Conservation (phyloP, 768 basidiomycete species). For the Serendipita sp. region DNA sequence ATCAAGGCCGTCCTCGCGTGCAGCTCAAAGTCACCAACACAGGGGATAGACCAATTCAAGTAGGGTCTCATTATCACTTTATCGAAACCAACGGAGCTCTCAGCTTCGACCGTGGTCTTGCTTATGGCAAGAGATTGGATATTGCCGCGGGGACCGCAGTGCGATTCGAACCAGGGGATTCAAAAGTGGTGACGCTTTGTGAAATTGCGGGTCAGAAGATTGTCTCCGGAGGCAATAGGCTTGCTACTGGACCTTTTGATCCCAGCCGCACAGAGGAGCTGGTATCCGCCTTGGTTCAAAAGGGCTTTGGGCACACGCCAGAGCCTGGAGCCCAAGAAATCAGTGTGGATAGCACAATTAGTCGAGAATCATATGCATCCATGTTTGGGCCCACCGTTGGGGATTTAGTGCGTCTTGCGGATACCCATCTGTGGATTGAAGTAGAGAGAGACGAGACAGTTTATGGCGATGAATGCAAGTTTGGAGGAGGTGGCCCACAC, state of each 20-base stretch:
- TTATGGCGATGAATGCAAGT: slow-evolving; percentile 96
- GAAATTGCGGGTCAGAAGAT: slow-evolving; percentile 54
- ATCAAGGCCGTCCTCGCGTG: slow-evolving; percentile 50
- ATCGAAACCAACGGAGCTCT: slow-evolving; percentile 74
- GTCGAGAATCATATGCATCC: slow-evolving; percentile 62
- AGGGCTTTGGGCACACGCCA: slow-evolving; percentile 54
- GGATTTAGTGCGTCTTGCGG: slow-evolving; percentile 76
- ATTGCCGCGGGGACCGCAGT: slow-evolving; percentile 92
- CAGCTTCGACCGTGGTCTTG: slow-evolving; percentile 63
- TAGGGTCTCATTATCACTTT: slow-evolving; percentile 93
- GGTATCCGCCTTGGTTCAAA: slow-evolving; percentile 32
- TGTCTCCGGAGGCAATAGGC: slow-evolving; percentile 64
- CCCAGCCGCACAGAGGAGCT: slow-evolving; percentile 30
- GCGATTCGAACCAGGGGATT: slow-evolving; percentile 88
- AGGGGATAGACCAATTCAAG: slow-evolving; percentile 83
- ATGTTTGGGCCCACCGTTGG: slow-evolving; percentile 96
- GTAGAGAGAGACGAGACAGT: slow-evolving; percentile 83
- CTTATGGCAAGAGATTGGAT: slow-evolving; percentile 78
- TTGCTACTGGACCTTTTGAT: slow-evolving; percentile 46
- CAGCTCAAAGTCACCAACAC: slow-evolving; percentile 69
- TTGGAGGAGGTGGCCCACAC: slow-evolving; percentile 62
- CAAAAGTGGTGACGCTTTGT: slow-evolving; percentile 69
- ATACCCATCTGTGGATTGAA: slow-evolving; percentile 81
- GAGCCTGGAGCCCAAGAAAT: slow-evolving; percentile 48
- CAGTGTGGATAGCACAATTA: slow-evolving; percentile 36